These are phyloP conservation scores for Xylaria longipes DNA, from an alignment of 495 filamentous ascomycete species.

Conservation along the genomic window DNA sequence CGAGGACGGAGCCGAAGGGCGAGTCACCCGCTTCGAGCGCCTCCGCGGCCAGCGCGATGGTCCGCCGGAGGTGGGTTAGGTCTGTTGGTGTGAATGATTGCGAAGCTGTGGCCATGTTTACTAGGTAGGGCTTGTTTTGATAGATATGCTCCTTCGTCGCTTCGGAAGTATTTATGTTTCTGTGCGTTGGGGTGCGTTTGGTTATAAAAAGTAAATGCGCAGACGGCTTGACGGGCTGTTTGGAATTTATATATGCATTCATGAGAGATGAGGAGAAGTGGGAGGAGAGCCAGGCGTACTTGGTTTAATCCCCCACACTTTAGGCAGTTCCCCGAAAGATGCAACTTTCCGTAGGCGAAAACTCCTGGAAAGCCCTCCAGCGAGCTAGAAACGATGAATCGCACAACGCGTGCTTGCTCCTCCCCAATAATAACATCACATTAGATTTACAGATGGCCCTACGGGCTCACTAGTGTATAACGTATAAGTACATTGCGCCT, in stretches of 20 bases:
- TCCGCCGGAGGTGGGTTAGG: slow-evolving; percentile 6
- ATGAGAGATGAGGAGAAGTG: background rate
- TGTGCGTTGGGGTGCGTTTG: background rate
- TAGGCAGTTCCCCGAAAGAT: no score
- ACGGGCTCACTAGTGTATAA: background rate
- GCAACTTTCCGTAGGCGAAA: no score
- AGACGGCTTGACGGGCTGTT: background rate
- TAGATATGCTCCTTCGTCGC: background rate
- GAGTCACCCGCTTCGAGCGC: slow-evolving; percentile 42
- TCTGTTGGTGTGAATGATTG: background rate
- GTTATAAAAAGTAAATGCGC: background rate
- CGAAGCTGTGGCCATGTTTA: slow-evolving; percentile 9
- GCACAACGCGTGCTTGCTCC: background rate
- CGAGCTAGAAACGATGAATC: background rate
- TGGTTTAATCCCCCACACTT: background rate
- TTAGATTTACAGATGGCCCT: background rate
- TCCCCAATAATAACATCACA: background rate
- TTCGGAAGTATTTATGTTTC: background rate
- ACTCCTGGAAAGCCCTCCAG: background rate
- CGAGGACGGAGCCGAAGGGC: slow-evolving; percentile 38
- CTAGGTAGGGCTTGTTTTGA: background rate
- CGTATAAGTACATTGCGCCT: background rate
- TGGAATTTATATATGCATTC: background rate
- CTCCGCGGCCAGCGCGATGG: slow-evolving; percentile 38
- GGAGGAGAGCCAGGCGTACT: background rate